phyloP scores from a whole-genome alignment of 2,329 filamentous ascomycete species.

The Tolypocladium cylindrosporum region DNA sequence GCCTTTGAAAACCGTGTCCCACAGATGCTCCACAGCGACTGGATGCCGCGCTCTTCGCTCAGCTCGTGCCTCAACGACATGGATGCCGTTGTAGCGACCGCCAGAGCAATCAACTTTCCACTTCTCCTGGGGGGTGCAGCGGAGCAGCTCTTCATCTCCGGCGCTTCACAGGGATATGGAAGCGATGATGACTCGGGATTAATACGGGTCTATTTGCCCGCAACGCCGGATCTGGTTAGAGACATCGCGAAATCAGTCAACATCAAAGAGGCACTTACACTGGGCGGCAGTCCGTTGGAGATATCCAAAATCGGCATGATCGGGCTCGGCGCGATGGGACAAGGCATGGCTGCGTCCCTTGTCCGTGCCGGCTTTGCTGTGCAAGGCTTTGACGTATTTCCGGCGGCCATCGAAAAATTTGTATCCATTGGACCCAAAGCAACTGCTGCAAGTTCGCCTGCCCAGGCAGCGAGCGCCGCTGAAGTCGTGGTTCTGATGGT shows the following conservation, averaged over 20 bases:
- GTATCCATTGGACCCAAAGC: slow-evolving; percentile 12
- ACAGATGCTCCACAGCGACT: slow-evolving; percentile 41
- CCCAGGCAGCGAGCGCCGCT: slow-evolving; percentile 15
- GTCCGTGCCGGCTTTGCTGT: slow-evolving; percentile 20
- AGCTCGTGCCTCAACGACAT: slow-evolving; percentile 25
- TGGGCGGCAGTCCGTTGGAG: slow-evolving; percentile 10
- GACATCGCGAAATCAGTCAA: slow-evolving; percentile 5
- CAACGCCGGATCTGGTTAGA: slow-evolving; percentile 6
- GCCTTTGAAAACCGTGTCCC: slow-evolving; percentile 48
- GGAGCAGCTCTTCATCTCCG: slow-evolving; percentile 21
- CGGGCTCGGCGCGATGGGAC: slow-evolving; percentile 27
- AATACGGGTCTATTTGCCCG: slow-evolving; percentile 14
- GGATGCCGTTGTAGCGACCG: slow-evolving; percentile 17
- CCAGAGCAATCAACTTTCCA: slow-evolving; percentile 20
- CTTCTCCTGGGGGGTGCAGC: slow-evolving; percentile 22
- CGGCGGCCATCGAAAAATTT: slow-evolving; percentile 18
- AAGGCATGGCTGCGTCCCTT: slow-evolving; percentile 25
- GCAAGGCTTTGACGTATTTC: slow-evolving; percentile 22
- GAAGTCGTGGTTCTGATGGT: slow-evolving; percentile 25
- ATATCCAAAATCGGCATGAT: slow-evolving; percentile 23
- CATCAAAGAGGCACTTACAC: slow-evolving; percentile 6
- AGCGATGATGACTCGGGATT: slow-evolving; percentile 16
- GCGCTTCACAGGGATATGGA: slow-evolving; percentile 15
- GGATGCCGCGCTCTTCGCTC: slow-evolving; percentile 24
- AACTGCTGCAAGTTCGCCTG: slow-evolving; percentile 13